phyloP scores from a whole-genome alignment of 169 alveolate genomes.

The Plasmodium inui region DNA sequence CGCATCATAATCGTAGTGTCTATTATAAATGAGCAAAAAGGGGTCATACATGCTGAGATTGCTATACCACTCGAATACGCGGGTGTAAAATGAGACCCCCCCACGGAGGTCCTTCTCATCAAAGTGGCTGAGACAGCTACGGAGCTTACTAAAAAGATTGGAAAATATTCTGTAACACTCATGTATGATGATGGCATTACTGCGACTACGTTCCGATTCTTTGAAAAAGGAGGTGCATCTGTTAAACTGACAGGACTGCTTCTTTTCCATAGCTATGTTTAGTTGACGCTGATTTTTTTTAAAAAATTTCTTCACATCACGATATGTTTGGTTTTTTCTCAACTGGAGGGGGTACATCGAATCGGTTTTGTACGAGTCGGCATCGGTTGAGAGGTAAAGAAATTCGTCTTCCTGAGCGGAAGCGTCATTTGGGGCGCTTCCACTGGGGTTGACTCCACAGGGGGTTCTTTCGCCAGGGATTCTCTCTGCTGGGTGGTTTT shows the following conservation, averaged over 20 bases:
- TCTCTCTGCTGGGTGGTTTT: neutral
- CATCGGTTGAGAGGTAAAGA: constrained; percentile 53
- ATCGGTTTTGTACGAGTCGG: constrained; percentile 55
- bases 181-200: neutral
- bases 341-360: constrained; percentile 15
- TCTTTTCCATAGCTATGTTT: neutral
- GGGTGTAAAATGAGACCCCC: neutral
- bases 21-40: constrained; percentile 12
- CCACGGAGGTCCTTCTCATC: neutral
- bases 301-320: neutral
- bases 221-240: neutral
- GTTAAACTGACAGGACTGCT: constrained; percentile 3
- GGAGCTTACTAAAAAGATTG: neutral
- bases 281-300: constrained; percentile 4
- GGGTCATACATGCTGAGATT: constrained; percentile 51
- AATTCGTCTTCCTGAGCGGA: constrained; percentile 5
- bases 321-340: neutral
- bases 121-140: neutral
- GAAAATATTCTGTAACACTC: constrained; percentile 15
- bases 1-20: neutral
- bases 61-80: constrained; percentile 37
- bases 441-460: neutral
- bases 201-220: neutral
- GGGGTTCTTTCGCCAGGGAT: neutral
- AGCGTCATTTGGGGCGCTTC: neutral